These are phyloP conservation scores for Camelina neglecta DNA, from an alignment of 345 rosid species.

Conservation along the genomic window DNA sequence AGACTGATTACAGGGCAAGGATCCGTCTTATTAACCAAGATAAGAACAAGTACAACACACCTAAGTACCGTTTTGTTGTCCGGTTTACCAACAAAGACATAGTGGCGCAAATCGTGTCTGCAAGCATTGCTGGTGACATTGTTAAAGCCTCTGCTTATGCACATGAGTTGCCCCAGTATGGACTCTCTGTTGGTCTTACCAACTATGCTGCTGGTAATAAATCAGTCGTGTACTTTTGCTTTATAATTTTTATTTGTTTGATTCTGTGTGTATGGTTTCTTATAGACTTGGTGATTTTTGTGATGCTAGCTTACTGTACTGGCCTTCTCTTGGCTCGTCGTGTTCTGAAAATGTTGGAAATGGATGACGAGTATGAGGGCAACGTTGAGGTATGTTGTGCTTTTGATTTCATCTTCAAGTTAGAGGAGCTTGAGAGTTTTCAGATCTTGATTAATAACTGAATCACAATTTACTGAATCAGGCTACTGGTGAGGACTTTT, in stretches of 20 bases:
- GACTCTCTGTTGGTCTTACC: slow-evolving; percentile 33
- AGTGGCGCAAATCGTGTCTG: slow-evolving; percentile 34
- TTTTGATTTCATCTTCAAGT: background rate
- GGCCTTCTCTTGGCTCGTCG: slow-evolving; percentile 40
- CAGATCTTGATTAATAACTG: background rate
- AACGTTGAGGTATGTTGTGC: slow-evolving; percentile 26
- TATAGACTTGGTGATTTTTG: background rate
- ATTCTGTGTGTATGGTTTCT: background rate
- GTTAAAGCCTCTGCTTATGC: slow-evolving; percentile 39
- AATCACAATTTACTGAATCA: slow-evolving; percentile 21
- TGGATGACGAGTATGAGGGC: slow-evolving; percentile 41
- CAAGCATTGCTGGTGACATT: slow-evolving; percentile 40
- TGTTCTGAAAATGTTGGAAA: slow-evolving; percentile 40
- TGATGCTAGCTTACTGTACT: slow-evolving; percentile 26
- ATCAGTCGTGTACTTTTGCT: background rate
- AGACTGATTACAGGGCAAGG: slow-evolving; percentile 89
- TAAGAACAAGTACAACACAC: slow-evolving; percentile 40
- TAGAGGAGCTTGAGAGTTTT: background rate
- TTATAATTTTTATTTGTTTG: background rate
- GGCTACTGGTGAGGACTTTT: slow-evolving; percentile 90
- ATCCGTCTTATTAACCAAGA: slow-evolving; percentile 44
- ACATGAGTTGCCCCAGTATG: slow-evolving; percentile 35
- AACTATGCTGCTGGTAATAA: slow-evolving; percentile 37
- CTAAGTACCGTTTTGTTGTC: slow-evolving; percentile 60
- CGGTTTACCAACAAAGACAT: slow-evolving; percentile 53